Evolutionary conservation across 805 yeast species (phyloP).

Genomic region (Candida oleophila): DNA sequence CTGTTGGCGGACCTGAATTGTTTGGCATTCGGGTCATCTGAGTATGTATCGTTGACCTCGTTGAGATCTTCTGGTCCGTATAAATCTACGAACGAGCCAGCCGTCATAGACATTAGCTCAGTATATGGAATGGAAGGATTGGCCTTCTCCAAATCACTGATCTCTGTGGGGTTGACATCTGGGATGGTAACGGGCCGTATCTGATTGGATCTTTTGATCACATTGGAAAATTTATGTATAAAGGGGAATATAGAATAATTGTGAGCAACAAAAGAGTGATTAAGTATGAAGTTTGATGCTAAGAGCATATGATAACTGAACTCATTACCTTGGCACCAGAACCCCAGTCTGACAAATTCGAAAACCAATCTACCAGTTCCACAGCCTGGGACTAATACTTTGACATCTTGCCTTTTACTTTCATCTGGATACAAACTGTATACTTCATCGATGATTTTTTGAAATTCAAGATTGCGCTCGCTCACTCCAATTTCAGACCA

Average conservation of each 20-base stretch:
- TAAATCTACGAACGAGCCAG: constrained; percentile 70
- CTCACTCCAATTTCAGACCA: constrained; percentile 55
- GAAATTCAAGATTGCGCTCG: constrained; percentile 45
- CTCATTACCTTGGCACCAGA: constrained; percentile 66
- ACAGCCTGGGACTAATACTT: constrained; percentile 61
- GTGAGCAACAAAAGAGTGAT: constrained; percentile 41
- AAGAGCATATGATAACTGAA: constrained; percentile 64
- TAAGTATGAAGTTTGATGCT: constrained; percentile 53
- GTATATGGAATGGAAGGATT: constrained; percentile 42
- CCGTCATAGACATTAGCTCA: constrained; percentile 65
- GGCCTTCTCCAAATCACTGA: constrained; percentile 27
- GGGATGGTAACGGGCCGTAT: constrained; percentile 53
- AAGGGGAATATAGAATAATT: constrained; percentile 50
- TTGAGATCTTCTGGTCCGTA: constrained; percentile 50
- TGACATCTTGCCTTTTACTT: constrained; percentile 32
- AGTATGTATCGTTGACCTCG: constrained; percentile 31
- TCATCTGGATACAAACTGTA: constrained; percentile 37
- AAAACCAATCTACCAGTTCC: constrained; percentile 61
- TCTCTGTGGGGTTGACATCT: constrained; percentile 45
- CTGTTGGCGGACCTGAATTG: constrained; percentile 42
- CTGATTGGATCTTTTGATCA: constrained; percentile 45
- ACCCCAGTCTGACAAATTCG: constrained; percentile 55
- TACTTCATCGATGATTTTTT: constrained; percentile 34
- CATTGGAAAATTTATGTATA: constrained; percentile 51
- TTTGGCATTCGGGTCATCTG: constrained; percentile 35